Base-by-base conservation (phyloP, 306 rosid species). In the Cicer judaicum region DNA sequence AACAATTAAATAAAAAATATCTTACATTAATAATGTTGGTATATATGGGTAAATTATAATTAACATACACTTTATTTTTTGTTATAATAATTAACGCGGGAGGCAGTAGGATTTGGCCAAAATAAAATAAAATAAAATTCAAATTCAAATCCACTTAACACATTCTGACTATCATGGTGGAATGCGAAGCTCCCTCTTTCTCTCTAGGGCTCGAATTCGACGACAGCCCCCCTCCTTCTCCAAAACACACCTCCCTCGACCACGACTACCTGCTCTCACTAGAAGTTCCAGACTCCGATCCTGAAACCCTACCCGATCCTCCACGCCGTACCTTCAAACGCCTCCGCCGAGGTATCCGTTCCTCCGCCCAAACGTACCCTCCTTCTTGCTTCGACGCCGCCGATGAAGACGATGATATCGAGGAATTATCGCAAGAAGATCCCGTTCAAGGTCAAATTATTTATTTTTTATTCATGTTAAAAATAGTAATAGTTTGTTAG, bases 121-220 rank as follows among this genome's bases (percentile, higher is more conserved):
- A 21, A 56, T 36, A 55, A 19, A 21, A 56, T 36, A 55, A 19
- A 55, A 55, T 9, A 5, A 55, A 34, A 5, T 6, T 1, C 19
- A 14, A 64, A 46, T 7, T 1, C n/a, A 47, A 46, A 21, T 2
- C 70, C 13, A 18, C 14, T 12, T 34, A 21, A 19, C 18, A 69
- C n/a, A 29, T n/a, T 49, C 16, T 5, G 15, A 13, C 13, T 59
- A 67, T 81, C 10, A 92, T 92, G 98, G 91, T 80, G 42, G 87
- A 84, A 57, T 85, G 48, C 13, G 93, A 85, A 44, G 71, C 81
- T 67, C 98, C 98, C 1, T 88, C 98, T 0, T 92, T 92, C 84
- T 92, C 98, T 73, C 91, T 92, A 13, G 96, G 97, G 5, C 62
- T 91, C 74, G 96, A 90, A 63, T 63, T 21, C 39, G 64, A 57